Evolutionary conservation across 345 rosid genomes (phyloP).

Genomic region (Heritiera fomes): DNA sequence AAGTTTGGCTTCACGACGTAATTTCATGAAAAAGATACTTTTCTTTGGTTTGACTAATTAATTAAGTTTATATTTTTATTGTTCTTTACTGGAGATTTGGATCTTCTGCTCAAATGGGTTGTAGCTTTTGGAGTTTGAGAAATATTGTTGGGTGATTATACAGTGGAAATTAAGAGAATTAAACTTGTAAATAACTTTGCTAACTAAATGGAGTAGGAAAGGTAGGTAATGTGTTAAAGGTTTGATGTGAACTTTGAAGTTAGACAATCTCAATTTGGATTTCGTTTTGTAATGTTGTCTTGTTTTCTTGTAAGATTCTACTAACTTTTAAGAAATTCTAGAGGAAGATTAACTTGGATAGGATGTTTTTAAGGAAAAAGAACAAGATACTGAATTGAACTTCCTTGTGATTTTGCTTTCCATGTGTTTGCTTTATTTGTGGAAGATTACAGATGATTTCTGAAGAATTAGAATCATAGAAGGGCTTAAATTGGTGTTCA

Average conservation of each 20-base stretch:
- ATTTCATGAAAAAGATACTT: not conserved
- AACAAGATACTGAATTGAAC: too few relatives aligned
- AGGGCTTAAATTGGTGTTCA: not conserved
- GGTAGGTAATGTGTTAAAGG: not conserved
- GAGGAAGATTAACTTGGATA: not conserved
- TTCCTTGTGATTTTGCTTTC: not conserved
- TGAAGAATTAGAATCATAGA: not conserved
- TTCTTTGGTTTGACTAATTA: too few relatives aligned
- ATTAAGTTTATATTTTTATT: too few relatives aligned
- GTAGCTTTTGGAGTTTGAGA: not conserved
- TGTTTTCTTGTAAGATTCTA: not conserved
- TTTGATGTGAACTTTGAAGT: not conserved
- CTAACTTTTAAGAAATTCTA: not conserved
- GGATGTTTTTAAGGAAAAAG: not conserved
- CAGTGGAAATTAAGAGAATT: not conserved
- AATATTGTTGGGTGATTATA: not conserved
- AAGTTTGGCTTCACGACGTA: not conserved
- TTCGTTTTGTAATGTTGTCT: not conserved
- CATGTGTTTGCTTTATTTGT: not conserved
- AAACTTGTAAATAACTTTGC: not conserved
- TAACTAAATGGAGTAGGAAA: not conserved
- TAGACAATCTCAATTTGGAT: not conserved
- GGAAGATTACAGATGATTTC: not conserved
- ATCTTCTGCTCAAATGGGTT: not conserved
- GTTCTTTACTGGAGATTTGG: not conserved